These are phyloP conservation scores for Jackrogersella minutella DNA, from an alignment of 495 filamentous ascomycete genomes.

Conservation along the genomic window DNA sequence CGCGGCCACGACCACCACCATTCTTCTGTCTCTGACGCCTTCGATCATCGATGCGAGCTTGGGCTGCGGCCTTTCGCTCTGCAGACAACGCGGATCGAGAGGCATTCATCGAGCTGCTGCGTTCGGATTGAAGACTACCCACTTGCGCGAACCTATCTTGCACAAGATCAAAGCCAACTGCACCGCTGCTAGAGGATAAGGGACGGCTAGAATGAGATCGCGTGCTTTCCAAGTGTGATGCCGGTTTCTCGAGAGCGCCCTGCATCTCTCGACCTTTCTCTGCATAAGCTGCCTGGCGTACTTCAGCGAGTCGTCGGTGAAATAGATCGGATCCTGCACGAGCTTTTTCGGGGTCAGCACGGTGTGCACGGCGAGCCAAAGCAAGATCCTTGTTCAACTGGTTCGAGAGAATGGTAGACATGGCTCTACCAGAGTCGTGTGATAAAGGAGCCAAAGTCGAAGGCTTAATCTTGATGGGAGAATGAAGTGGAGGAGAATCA, in stretches of 20 bases:
- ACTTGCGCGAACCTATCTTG: slow-evolving; percentile 53
- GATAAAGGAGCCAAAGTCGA: slow-evolving; percentile 4
- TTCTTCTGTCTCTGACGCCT: slow-evolving; percentile 49
- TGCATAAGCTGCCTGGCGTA: slow-evolving; percentile 6
- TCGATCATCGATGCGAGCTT: slow-evolving; percentile 66
- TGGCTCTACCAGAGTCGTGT: slow-evolving; percentile 16
- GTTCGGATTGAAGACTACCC: slow-evolving; percentile 43
- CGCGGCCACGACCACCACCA: slow-evolving; percentile 33
- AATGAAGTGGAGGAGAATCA: slow-evolving; percentile 5
- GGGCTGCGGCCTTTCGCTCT: slow-evolving; percentile 68
- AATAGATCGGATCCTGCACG: slow-evolving; percentile 6
- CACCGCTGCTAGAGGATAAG: slow-evolving; percentile 33
- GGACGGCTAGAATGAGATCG: slow-evolving; percentile 35
- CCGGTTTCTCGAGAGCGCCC: slow-evolving; percentile 17
- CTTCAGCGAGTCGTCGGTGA: slow-evolving; percentile 12
- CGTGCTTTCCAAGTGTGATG: slow-evolving; percentile 43
- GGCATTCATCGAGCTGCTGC: slow-evolving; percentile 43
- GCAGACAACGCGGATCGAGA: slow-evolving; percentile 61
- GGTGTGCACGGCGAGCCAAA: background rate
- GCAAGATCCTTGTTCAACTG: slow-evolving; percentile 26
- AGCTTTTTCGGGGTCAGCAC: background rate
- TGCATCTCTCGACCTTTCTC: slow-evolving; percentile 21
- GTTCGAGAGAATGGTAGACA: slow-evolving; percentile 34
- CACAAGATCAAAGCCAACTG: slow-evolving; percentile 48
- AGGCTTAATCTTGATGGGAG: background rate